Percentiles rank a stretch among this genome's conserved stretches.
Conservation (phyloP, 371 early-diverging fungal genomes). For the Haplosporangium sp. region DNA sequence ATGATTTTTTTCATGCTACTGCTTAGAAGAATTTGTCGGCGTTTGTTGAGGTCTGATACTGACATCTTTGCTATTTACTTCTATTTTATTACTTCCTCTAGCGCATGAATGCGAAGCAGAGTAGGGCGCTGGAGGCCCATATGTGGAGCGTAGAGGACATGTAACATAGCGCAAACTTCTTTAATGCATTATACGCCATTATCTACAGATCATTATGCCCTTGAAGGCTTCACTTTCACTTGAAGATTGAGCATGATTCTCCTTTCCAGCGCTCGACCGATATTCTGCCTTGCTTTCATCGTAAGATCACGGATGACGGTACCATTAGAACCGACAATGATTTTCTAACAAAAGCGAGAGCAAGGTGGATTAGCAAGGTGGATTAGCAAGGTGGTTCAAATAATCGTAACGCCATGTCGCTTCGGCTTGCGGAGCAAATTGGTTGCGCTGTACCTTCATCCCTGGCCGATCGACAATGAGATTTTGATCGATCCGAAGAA, state of each 20-base stretch:
- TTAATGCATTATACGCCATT: slow-evolving; percentile 2
- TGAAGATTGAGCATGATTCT: slow-evolving; percentile 65
- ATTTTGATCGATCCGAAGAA: slow-evolving; percentile 67
- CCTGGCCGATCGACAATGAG: slow-evolving; percentile 53
- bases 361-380: not conserved
- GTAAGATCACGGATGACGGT: slow-evolving; percentile 61
- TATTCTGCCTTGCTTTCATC: slow-evolving; percentile 57
- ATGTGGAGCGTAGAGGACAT: slow-evolving; percentile 79
- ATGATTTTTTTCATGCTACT: not conserved
- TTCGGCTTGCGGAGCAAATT: slow-evolving; percentile 12
- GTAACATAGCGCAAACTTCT: slow-evolving; percentile 42
- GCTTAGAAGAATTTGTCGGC: too few relatives aligned
- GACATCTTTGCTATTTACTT: not conserved
- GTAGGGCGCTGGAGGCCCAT: slow-evolving; percentile 66
- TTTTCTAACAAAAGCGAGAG: slow-evolving; percentile 50
- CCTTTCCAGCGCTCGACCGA: slow-evolving; percentile 59
- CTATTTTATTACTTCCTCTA: slow-evolving; percentile 7
- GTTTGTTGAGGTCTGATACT: too few relatives aligned
- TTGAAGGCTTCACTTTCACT: slow-evolving; percentile 56
- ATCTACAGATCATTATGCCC: slow-evolving; percentile 6
- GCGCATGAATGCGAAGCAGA: slow-evolving; percentile 61
- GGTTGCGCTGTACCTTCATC: slow-evolving; percentile 23
- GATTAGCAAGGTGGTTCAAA: not conserved
- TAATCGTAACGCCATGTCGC: not conserved
- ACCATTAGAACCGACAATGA: slow-evolving; percentile 65